A percentile compares a stretch with the other conserved stretches of the same genome.
Conservation (phyloP, 345 rosid genomes). For the Gossypium arboreum region DNA sequence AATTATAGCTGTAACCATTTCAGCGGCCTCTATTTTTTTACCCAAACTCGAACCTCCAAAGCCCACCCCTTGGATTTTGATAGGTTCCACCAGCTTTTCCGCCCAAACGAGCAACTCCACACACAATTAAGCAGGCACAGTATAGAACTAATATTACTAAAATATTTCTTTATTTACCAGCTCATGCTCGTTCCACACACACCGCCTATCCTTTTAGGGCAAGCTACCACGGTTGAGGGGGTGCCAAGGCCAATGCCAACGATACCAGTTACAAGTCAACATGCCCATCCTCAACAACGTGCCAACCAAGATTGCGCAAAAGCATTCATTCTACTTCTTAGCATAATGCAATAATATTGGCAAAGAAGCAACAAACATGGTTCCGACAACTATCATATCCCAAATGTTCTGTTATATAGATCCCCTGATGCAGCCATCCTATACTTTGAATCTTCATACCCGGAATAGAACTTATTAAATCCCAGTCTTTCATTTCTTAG, state of each 20-base stretch:
- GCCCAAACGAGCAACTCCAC: neutral
- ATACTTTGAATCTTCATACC: conserved; percentile 67
- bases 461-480: conserved; percentile 48
- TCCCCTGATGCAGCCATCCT: conserved; percentile 65
- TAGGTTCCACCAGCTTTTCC: neutral
- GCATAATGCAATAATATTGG: conserved; percentile 18
- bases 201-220: conserved; percentile 23
- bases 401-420: conserved; percentile 65
- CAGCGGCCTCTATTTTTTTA: neutral
- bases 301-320: conserved; percentile 9
- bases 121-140: neutral
- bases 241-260: conserved; percentile 15
- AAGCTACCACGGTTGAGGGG: conserved; percentile 25
- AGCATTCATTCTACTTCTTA: neutral
- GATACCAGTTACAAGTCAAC: conserved; percentile 24
- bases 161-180: conserved; percentile 22
- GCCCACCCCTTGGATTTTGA: neutral
- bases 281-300: conserved; percentile 19
- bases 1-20: neutral
- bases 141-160: neutral
- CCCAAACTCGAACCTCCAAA: neutral
- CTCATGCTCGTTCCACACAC: conserved; percentile 29
- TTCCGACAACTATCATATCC: conserved; percentile 44
- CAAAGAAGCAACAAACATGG: conserved; percentile 19
- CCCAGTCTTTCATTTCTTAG: conserved; percentile 70